Evolutionary conservation across 768 basidiomycete species (phyloP), one percentile per base, ranked within the genome.

Genomic region (Macrocybe gigantea): DNA sequence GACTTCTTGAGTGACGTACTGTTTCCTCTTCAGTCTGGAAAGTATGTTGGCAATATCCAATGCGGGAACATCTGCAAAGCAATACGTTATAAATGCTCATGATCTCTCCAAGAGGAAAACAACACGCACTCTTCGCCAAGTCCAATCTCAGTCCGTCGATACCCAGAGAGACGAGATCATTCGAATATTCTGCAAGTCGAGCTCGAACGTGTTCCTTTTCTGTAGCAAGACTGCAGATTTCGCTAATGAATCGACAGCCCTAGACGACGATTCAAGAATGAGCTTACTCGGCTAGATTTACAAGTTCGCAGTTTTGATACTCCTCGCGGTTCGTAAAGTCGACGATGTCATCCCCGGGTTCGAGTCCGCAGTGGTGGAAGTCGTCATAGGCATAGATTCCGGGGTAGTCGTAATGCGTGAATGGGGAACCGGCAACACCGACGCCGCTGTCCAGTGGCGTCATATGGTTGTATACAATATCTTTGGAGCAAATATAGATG

Each of bases 381-480:
- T 83, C 69, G 65, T 74, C 43, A 11, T 7, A 8, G 22, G 7
- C 8, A 45, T 78, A 78, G 13, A 75, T 76, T 0, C 74, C 74
- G 11, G 73, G 72, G 54, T 78, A 78, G 30, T 59, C 53, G 49
- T 80, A 83, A 49, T 81, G 75, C 4, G 77, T 77, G 59, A 74
- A 83, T 0, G 64, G 57, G 36, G 70, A 74, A 6, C 78, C 78
- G 1, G 62, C 78, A 11, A 71, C 66, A 5, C 79, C 79, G 11
- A 68, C 67, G 0, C 79, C 81, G 12, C 69, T 71, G 39, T 74
- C 67, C 2, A 52, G 14, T 0, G 71, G 79, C 3, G 79, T 60
- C 83, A 85, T 85, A 56, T 86, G 84, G 61, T 86, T 85, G 61
- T 75, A 78, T 30, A 86, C 63, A 1, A 78, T 80, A 57, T 79